Conservation (phyloP, 1,139 yeast species). For the Kodamaea sp. region DNA sequence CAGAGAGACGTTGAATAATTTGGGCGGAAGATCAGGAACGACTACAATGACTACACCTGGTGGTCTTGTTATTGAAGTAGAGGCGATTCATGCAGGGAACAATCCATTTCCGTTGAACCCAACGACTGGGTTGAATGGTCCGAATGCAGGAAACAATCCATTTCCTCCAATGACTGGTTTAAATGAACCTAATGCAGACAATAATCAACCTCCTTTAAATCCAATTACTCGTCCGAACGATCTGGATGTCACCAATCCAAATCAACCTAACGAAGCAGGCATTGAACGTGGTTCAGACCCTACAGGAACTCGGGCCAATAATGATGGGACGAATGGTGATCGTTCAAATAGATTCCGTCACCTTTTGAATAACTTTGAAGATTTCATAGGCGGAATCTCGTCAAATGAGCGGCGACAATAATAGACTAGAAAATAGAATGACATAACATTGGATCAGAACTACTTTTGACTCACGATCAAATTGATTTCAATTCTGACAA, state of each 20-base stretch:
- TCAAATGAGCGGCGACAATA: no score
- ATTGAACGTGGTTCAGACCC: no score
- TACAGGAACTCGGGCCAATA: no score
- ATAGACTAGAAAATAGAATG: no score
- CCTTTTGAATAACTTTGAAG: no score
- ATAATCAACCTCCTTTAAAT: neutral
- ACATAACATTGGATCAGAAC: no score
- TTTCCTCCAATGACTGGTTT: slow-evolving; percentile 1
- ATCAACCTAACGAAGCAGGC: no score
- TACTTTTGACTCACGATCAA: no score
- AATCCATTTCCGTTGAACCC: neutral
- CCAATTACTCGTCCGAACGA: neutral
- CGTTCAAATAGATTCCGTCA: no score
- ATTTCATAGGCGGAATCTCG: no score
- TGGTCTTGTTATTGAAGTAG: neutral
- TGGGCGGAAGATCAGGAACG: neutral
- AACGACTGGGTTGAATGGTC: slow-evolving; percentile 1
- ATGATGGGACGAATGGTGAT: no score
- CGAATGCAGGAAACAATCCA: neutral
- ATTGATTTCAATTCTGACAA: no score
- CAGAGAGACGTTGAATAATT: neutral
- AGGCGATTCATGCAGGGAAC: neutral
- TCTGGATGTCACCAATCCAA: neutral
- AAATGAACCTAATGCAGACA: neutral
- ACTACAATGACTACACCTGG: slow-evolving; percentile 1